phyloP scores from a whole-genome alignment of 1,284 basidiomycete species.

The Apiotrichum mycotoxinovorans region DNA sequence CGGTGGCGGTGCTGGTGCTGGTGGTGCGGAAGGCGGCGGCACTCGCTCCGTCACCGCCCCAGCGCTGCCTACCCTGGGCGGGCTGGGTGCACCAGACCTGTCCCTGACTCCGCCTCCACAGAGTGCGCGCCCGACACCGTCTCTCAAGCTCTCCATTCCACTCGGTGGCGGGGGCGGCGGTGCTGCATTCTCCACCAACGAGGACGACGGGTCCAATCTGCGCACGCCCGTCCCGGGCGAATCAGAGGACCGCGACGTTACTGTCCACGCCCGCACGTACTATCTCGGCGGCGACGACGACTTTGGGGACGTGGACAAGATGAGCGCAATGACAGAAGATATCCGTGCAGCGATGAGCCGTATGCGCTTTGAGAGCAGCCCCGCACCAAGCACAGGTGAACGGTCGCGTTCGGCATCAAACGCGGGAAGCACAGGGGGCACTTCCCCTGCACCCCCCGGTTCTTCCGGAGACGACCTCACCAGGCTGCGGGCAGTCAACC shows the following conservation, averaged over 20 bases:
- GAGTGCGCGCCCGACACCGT: conserved; percentile 1
- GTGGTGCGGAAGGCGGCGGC: too few relatives aligned
- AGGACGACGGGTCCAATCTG: conserved; percentile 20
- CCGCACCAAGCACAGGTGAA: neutral
- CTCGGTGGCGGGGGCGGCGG: conserved; percentile 14
- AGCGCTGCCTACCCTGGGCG: conserved; percentile 2
- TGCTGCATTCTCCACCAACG: conserved; percentile 8
- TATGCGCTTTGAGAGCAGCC: conserved; percentile 22
- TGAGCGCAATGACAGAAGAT: conserved; percentile 42
- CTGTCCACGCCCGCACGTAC: conserved; percentile 30
- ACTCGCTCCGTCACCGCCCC: conserved; percentile 5
- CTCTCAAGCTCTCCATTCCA: conserved; percentile 43
- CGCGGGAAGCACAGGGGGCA: neutral
- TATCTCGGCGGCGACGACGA: conserved; percentile 13
- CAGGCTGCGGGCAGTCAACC: neutral
- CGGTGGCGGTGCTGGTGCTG: too few relatives aligned
- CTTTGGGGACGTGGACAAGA: conserved; percentile 16
- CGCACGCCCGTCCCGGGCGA: conserved; percentile 22
- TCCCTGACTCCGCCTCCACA: neutral
- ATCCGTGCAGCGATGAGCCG: conserved; percentile 32
- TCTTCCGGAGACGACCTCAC: conserved; percentile 10
- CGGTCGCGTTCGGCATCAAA: conserved; percentile 9
- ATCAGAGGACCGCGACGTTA: conserved; percentile 37
- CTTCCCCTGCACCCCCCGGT: neutral
- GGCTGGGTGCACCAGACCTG: neutral